Conservation (phyloP, 1,284 basidiomycete genomes). For the Austropuccinia psidii region DNA sequence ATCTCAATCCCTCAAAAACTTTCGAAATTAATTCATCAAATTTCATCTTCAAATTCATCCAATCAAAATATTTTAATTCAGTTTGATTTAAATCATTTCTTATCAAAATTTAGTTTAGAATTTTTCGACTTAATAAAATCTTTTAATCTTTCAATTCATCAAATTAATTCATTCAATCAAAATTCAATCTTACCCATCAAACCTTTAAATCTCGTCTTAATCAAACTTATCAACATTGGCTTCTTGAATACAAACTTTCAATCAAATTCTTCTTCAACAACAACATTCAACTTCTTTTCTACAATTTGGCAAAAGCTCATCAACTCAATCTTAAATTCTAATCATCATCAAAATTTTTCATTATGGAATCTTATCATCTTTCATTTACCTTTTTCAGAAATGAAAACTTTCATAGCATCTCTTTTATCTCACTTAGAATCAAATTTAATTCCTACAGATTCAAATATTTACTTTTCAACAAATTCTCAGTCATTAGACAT, state of each 20-base stretch:
- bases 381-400: constrained; percentile 11
- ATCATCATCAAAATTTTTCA: not conserved
- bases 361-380: constrained; percentile 14
- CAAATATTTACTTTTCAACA: not conserved
- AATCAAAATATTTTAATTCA: not conserved
- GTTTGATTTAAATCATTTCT: not conserved
- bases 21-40: not conserved
- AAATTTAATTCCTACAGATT: not conserved
- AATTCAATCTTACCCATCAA: too few relatives aligned
- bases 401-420: not conserved
- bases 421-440: constrained; percentile 9
- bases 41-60: not conserved
- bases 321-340: not conserved
- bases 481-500: not conserved
- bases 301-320: constrained; percentile 12
- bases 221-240: constrained; percentile 19
- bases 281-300: constrained; percentile 2
- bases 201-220: not conserved
- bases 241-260: constrained; percentile 4
- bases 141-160: not conserved
- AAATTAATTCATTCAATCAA: not conserved
- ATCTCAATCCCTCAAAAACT: not conserved
- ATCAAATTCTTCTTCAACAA: not conserved
- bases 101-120: not conserved
- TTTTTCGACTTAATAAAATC: not conserved